Evolutionary conservation across 495 filamentous ascomycete species (phyloP).

Genomic region (Aspergillus haitiensis): DNA sequence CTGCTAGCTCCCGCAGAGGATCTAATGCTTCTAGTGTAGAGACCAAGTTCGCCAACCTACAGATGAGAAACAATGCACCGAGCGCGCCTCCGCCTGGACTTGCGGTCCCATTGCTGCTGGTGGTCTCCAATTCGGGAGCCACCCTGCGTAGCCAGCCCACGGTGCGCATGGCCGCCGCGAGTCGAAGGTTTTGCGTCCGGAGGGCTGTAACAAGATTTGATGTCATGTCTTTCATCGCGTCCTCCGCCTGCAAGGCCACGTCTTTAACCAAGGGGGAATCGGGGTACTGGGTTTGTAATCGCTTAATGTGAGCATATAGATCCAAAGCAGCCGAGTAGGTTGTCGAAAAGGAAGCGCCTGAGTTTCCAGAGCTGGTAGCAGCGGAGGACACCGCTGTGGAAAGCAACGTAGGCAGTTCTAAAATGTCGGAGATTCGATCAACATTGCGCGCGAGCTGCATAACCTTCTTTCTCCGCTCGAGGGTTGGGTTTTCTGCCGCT

Average conservation of each 20-base stretch:
- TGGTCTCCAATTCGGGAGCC: constrained; percentile 70
- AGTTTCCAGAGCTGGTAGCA: constrained; percentile 46
- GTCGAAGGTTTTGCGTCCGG: constrained; percentile 74
- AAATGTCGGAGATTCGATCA: constrained; percentile 83
- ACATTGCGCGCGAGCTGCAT: constrained; percentile 86
- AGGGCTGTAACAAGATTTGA: constrained; percentile 78
- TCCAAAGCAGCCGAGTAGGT: constrained; percentile 92
- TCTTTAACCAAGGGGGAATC: constrained; percentile 70
- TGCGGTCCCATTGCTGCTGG: constrained; percentile 41
- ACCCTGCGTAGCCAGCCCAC: constrained; percentile 89
- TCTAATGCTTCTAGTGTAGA: constrained; percentile 81
- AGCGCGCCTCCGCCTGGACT: constrained; percentile 60
- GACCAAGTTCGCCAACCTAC: constrained; percentile 75
- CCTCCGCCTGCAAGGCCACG: constrained; percentile 76
- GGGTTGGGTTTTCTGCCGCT: constrained; percentile 68
- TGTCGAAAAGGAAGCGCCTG: constrained; percentile 53
- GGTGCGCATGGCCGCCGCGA: constrained; percentile 88
- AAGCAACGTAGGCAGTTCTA: constrained; percentile 87
- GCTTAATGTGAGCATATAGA: constrained; percentile 87
- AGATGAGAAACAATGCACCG: constrained; percentile 84
- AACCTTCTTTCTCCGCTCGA: constrained; percentile 76
- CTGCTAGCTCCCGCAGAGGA: constrained; percentile 82
- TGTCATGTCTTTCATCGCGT: constrained; percentile 86
- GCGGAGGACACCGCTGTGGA: constrained; percentile 69
- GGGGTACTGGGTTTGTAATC: constrained; percentile 79